Base-by-base conservation (phyloP, 2,329 filamentous ascomycete genomes). In the Leptographium procerum region DNA sequence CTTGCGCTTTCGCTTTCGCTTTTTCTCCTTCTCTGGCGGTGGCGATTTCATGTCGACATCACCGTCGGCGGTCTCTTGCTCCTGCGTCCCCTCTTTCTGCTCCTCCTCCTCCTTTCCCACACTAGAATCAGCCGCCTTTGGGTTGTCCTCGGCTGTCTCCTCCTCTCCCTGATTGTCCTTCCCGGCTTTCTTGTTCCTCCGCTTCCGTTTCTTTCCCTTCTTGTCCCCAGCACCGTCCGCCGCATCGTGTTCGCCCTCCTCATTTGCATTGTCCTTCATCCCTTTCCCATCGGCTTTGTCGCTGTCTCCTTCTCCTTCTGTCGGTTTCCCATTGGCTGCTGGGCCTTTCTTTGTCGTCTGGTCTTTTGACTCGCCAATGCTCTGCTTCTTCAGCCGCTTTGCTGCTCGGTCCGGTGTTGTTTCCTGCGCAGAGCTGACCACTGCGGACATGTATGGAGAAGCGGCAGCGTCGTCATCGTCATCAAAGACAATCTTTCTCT, bases 271-370 rank as follows among this genome's bases (percentile, higher is more conserved):
- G 19, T 40, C 9, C 22, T 50, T 40, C 22, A 29, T n/a, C 9
- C 40, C 22, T 22, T 36, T 24, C 19, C 22, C 24, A 7, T 60
- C 56, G 65, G 64, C 26, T 65, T 54, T 24, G n/a, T n/a, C n/a
- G n/a, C n/a, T n/a, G n/a, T n/a, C 19, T 61, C 40, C 66, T 59
- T 62, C 63, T 56, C 19, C 28, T 52, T 24, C 64, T 66, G 55
- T 63, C 64, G 67, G 66, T 52, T 71, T 68, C 58, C 19, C 31
- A 16, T 73, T 54, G 52, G 58, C 24, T 50, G n/a, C n/a, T n/a
- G n/a, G n/a, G n/a, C n/a, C 61, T 48, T 54, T 53, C 8, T 56
- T 31, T 13, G 11, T 14, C 55, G 8, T 36, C 8, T 60, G 57
- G 67, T 61, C 59, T 59, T 61, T 61, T 67, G 66, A 63, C 67